A percentile compares a stretch with the other conserved stretches of the same genome.
phyloP scores from a whole-genome alignment of 2,329 filamentous ascomycete species.

The Xylaria sp. region DNA sequence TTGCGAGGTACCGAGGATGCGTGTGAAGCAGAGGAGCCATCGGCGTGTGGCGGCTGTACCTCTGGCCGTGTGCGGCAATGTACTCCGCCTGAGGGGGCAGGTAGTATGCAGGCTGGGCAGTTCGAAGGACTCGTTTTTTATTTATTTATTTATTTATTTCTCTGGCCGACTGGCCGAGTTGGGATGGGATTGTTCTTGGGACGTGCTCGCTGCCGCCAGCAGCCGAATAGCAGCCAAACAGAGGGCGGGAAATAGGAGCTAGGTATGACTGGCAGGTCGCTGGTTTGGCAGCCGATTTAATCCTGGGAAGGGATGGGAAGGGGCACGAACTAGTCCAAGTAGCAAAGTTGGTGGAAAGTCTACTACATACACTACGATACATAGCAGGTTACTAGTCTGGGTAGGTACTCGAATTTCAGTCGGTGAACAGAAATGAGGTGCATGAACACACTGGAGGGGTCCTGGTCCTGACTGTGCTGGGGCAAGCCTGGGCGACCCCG shows the following conservation, averaged over 20 bases:
- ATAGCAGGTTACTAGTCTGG: no score
- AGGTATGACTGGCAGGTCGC: constrained; percentile 31
- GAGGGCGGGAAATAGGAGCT: constrained; percentile 10
- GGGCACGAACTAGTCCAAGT: neutral
- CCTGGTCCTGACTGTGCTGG: constrained; percentile 28
- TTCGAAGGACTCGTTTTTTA: constrained; percentile 9
- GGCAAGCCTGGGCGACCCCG: constrained; percentile 41
- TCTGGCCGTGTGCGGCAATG: constrained; percentile 33
- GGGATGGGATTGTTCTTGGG: constrained; percentile 17
- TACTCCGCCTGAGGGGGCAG: constrained; percentile 36
- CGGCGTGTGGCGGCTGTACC: constrained; percentile 34
- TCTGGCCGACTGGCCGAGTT: constrained; percentile 19
- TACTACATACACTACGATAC: no score
- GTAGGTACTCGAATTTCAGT: constrained; percentile 45
- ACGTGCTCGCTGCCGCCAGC: neutral
- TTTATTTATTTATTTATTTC: constrained; percentile 23
- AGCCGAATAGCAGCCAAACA: constrained; percentile 33
- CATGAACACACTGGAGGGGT: constrained; percentile 55
- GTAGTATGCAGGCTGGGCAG: constrained; percentile 32
- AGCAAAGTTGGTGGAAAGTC: neutral
- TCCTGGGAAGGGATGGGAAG: neutral
- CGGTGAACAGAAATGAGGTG: constrained; percentile 58
- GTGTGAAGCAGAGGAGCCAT: constrained; percentile 12
- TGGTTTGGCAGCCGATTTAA: constrained; percentile 16
- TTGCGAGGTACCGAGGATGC: neutral